A percentile compares a stretch with the other conserved stretches of the same genome.
These are phyloP conservation scores for Harrya chromipes DNA, from an alignment of 768 basidiomycete species.

Conservation along the genomic window DNA sequence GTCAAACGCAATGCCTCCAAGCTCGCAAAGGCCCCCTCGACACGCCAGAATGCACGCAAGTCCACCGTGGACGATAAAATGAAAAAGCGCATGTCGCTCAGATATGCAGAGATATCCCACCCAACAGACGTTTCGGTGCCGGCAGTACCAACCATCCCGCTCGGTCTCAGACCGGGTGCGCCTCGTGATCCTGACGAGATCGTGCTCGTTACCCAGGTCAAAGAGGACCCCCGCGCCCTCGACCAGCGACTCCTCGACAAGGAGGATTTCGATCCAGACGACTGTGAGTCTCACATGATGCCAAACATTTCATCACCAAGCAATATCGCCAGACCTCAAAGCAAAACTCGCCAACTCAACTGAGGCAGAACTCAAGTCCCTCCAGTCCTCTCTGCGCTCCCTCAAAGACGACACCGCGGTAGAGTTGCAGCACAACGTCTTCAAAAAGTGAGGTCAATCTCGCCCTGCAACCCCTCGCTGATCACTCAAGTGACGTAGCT, in stretches of 20 bases:
- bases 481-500: slow-evolving; percentile 47
- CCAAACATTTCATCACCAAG: neutral
- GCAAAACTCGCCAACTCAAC: slow-evolving; percentile 87
- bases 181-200: slow-evolving; percentile 47
- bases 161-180: slow-evolving; percentile 36
- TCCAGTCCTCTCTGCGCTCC: slow-evolving; percentile 71
- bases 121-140: slow-evolving; percentile 59
- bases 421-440: slow-evolving; percentile 88
- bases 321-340: slow-evolving; percentile 57
- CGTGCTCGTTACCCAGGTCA: slow-evolving; percentile 33
- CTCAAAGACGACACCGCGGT: slow-evolving; percentile 71
- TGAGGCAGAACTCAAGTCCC: slow-evolving; percentile 70
- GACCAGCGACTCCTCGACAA: slow-evolving; percentile 65
- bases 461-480: slow-evolving; percentile 1
- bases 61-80: slow-evolving; percentile 78
- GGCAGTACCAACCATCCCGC: slow-evolving; percentile 55
- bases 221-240: slow-evolving; percentile 58
- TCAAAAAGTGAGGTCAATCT: slow-evolving; percentile 70
- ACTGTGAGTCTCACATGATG: slow-evolving; percentile 55
- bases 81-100: slow-evolving; percentile 94
- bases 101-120: slow-evolving; percentile 84
- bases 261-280: slow-evolving; percentile 84
- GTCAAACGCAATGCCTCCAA: slow-evolving; percentile 33
- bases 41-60: slow-evolving; percentile 44
- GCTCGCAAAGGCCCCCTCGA: slow-evolving; percentile 27